Evolutionary conservation across 179 eudicot genomes (phyloP), one percentile per base, ranked within the genome.

Genomic region (Amaranthus tricolor): DNA sequence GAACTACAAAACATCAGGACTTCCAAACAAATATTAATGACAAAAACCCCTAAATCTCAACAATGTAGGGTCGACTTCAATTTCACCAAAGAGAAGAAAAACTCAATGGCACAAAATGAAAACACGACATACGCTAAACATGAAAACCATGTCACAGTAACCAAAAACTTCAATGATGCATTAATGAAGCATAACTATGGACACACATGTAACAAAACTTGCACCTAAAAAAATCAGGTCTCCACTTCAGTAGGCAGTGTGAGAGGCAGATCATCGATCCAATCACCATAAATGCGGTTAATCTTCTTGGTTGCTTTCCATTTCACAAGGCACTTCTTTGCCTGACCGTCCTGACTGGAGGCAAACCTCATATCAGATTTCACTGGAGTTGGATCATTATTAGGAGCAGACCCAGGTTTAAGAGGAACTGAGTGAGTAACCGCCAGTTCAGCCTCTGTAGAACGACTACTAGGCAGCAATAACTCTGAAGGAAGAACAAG

Each of bases 231-330:
- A 69, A 5, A n/a, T 74, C 59, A 79, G 72, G 72, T 71, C 55
- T 71, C 82, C 14, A 83, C 79, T 50, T 81, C 66, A 73, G 61
- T 71, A 54, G 85, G 85, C 72, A 85, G 72, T 64, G 43, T 52
- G 61, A 77, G 76, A n/a, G 86, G 86, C 72, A 83, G 48, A 76
- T 85, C 92, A 78, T 88, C 89, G 19, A 89, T 68, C 96, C 96
- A 90, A 74, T 90, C 96, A 4, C 81, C 96, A 76, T 90, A 90
- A 47, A 90, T 90, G 19, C 87, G 76, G 48, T 82, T 88, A 71
- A 88, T 83, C 85, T 88, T 88, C 81, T 82, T 87, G 12, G 76
- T 76, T 17, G 67, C 58, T 44, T 87, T 85, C 92, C 88, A 88
- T 78, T 84, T 86, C 44, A 82, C 66, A n/a, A 77, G 56, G 68